These are phyloP conservation scores for Rhizopogon rudus DNA, from an alignment of 768 basidiomycete species.

Conservation along the genomic window DNA sequence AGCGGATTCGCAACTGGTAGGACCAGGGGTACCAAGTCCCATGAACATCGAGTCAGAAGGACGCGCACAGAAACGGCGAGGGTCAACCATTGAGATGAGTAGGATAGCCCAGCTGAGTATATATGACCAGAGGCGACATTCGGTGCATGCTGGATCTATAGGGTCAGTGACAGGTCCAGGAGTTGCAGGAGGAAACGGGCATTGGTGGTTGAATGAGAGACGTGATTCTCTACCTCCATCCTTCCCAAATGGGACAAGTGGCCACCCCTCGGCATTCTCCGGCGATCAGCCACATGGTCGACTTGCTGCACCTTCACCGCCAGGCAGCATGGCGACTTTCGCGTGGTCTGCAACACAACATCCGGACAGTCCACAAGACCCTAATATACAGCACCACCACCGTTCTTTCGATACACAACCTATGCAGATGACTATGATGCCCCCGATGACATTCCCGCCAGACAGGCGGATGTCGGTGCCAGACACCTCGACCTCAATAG, in stretches of 20 bases:
- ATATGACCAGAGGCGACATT: slow-evolving; percentile 69
- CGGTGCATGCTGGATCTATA: slow-evolving; percentile 58
- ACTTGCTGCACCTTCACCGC: slow-evolving; percentile 49
- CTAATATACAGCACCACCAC: slow-evolving; percentile 34
- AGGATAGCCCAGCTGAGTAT: slow-evolving; percentile 71
- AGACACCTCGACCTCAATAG: slow-evolving; percentile 43
- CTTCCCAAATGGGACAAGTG: slow-evolving; percentile 50
- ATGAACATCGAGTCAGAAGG: slow-evolving; percentile 56
- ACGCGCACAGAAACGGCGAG: slow-evolving; percentile 77
- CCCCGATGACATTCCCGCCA: slow-evolving; percentile 50
- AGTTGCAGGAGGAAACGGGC: slow-evolving; percentile 24
- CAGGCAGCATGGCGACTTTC: slow-evolving; percentile 63
- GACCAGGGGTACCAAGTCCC: slow-evolving; percentile 59
- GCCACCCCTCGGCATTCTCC: slow-evolving; percentile 53
- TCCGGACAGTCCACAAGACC: slow-evolving; percentile 41
- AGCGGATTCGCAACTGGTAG: slow-evolving; percentile 60
- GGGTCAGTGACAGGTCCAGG: slow-evolving; percentile 18
- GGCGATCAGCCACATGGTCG: slow-evolving; percentile 62
- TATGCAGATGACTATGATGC: slow-evolving; percentile 46
- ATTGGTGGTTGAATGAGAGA: slow-evolving; percentile 63
- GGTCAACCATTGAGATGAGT: slow-evolving; percentile 77
- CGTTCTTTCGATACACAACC: slow-evolving; percentile 47
- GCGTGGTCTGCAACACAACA: slow-evolving; percentile 59
- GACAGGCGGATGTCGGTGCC: slow-evolving; percentile 80
- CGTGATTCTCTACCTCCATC: slow-evolving; percentile 71